Percentiles rank a stretch among this genome's conserved stretches.
These are phyloP conservation scores for Plicaturopsis crispa DNA, from an alignment of 768 basidiomycete genomes.

Conservation along the genomic window DNA sequence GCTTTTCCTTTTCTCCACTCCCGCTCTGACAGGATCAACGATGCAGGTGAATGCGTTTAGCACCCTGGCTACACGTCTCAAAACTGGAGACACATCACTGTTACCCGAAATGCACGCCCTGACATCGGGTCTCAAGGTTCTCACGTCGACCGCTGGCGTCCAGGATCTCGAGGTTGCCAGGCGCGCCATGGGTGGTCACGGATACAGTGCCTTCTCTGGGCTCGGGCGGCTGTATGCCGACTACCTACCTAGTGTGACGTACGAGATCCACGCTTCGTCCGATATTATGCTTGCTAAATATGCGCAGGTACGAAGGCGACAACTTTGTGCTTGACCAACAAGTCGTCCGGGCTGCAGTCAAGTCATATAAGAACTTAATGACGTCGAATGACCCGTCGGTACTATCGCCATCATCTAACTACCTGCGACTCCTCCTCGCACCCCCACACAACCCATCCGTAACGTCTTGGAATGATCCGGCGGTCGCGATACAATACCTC, in stretches of 20 bases:
- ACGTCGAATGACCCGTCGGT: conserved; percentile 17
- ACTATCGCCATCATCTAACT: conserved; percentile 43
- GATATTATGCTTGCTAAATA: neutral
- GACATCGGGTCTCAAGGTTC: conserved; percentile 61
- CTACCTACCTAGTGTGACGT: conserved; percentile 61
- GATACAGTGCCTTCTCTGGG: conserved; percentile 63
- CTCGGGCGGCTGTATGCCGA: conserved; percentile 60
- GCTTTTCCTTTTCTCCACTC: neutral
- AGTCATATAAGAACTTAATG: conserved; percentile 37
- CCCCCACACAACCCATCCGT: conserved; percentile 9
- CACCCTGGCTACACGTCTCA: conserved; percentile 37
- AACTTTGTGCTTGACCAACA: conserved; percentile 74
- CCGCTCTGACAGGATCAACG: neutral
- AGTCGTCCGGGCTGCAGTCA: conserved; percentile 65
- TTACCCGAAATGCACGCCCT: conserved; percentile 70
- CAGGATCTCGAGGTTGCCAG: conserved; percentile 59
- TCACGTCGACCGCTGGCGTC: conserved; percentile 43
- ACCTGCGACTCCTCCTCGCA: conserved; percentile 44
- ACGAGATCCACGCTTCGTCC: no score
- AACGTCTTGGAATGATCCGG: conserved; percentile 30
- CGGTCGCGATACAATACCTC: conserved; percentile 37
- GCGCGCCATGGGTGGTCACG: conserved; percentile 72
- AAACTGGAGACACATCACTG: conserved; percentile 48
- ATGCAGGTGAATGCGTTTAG: conserved; percentile 43
- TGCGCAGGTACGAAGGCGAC: conserved; percentile 63